Evolutionary conservation across 1,284 basidiomycete genomes (phyloP), one percentile per base, ranked within the genome.

Genomic region (Cutaneotrichosporon daszewskae): DNA sequence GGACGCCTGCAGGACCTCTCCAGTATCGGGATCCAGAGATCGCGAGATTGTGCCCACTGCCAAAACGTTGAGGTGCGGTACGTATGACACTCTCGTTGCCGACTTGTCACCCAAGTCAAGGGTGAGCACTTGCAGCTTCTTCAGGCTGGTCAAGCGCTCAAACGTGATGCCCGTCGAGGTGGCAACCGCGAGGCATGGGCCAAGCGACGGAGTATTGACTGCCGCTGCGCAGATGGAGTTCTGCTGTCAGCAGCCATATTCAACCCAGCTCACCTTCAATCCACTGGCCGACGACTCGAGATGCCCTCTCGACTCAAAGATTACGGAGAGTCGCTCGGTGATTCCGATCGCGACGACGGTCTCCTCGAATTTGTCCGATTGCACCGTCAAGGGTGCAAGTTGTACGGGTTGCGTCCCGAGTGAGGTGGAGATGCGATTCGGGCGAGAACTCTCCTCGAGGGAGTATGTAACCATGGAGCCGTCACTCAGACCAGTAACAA

Each of bases 71-170:
- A 76, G 64, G 2, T 63, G 62, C 0, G 77, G 72, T 46, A 81
- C 74, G 57, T 85, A 75, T 2, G 76, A 75, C 19, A 92, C 76
- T 35, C 77, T 75, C 6, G 75, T 74, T 1, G 86, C 84, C 43
- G 78, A 82, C 40, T 84, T 78, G 29, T 77, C 66, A 1, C 84
- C 85, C 4, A 88, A 68, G 24, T 79, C 75, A 20, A 88, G 84
- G 24, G 85, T 79, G 49, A 82, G 79, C 28, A 91, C 82, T 54
- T 90, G 85, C 63, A 89, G 76, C 70, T 86, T 87, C 58, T 86
- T 82, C 10, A 88, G 72, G 44, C 82, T 79, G n/a, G 74, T 73
- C 13, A 88, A 74, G 14, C 72, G 74, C 10, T 84, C 84, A 32
- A 91, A 77, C 35, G 78, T 66, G 9, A 91, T 65, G 1, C 78